Percentiles rank a stretch among this genome's conserved stretches.
These are phyloP conservation scores for Elongisporangium undulatum DNA, from an alignment of 352 stramenopile genomes.

Conservation along the genomic window DNA sequence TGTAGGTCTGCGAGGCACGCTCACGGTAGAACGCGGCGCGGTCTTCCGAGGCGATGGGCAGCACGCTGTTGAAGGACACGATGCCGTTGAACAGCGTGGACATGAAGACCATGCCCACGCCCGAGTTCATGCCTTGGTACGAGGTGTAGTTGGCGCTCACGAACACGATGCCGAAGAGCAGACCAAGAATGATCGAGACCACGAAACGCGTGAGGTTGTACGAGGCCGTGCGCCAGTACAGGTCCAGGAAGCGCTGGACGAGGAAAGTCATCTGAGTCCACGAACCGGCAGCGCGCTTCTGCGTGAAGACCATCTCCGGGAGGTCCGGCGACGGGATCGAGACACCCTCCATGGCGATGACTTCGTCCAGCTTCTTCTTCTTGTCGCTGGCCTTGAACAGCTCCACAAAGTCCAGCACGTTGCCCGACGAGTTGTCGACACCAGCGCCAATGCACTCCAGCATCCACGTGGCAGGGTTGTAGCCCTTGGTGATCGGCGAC, in stretches of 20 bases:
- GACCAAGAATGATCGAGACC: constrained; percentile 35
- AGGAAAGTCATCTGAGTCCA: constrained; percentile 25
- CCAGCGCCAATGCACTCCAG: constrained; percentile 28
- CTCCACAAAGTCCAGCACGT: constrained; percentile 11
- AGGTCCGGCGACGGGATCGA: constrained; percentile 8
- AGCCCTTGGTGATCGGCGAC: constrained; percentile 33
- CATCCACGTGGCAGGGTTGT: constrained; percentile 14
- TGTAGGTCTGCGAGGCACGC: constrained; percentile 84
- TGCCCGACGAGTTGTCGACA: constrained; percentile 10
- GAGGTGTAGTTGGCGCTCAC: constrained; percentile 12
- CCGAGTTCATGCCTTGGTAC: constrained; percentile 16
- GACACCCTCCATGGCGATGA: constrained; percentile 16
- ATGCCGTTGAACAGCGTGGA: constrained; percentile 60
- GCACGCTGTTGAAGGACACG: constrained; percentile 60
- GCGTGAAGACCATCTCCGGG: constrained; percentile 21
- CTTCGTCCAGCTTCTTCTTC: constrained; percentile 9
- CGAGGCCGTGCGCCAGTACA: constrained; percentile 51
- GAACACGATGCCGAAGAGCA: constrained; percentile 62
- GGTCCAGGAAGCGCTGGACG: constrained; percentile 19
- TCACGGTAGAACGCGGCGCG: constrained; percentile 88
- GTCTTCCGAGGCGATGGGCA: constrained; percentile 78
- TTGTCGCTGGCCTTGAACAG: constrained; percentile 30
- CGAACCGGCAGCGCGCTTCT: constrained; percentile 25
- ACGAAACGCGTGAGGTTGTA: constrained; percentile 77
- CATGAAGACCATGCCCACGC: constrained; percentile 64